phyloP scores from a whole-genome alignment of 108 stramenopile genomes.

The Cyclotella baltica region DNA sequence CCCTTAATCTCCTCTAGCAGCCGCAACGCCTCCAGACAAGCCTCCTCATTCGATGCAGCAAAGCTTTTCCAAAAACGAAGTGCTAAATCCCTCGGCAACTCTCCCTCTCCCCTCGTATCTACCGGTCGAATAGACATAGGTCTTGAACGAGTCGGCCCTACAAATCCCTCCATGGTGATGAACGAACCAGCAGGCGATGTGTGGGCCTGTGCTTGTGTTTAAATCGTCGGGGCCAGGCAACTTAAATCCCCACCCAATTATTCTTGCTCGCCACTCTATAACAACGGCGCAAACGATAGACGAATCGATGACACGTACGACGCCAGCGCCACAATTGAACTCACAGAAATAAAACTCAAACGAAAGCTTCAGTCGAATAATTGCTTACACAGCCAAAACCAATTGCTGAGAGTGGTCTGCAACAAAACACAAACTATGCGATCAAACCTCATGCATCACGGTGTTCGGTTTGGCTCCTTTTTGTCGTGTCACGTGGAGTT shows the following conservation, averaged over 20 bases:
- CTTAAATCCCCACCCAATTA: background rate
- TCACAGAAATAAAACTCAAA: constrained; percentile 9
- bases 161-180: background rate
- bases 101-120: too few relatives aligned
- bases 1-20: background rate
- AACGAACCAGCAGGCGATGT: background rate
- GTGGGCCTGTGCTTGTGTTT: background rate
- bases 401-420: constrained; percentile 16
- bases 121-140: too few relatives aligned
- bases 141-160: too few relatives aligned
- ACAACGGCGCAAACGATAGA: background rate
- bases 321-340: too few relatives aligned
- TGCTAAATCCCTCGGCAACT: too few relatives aligned
- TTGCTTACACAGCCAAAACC: background rate
- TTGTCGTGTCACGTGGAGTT: background rate
- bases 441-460: background rate
- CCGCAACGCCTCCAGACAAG: background rate
- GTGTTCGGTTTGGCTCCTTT: background rate
- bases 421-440: constrained; percentile 14
- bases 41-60: background rate
- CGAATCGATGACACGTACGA: background rate
- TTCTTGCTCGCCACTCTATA: constrained; percentile 8
- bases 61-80: background rate
- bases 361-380: constrained; percentile 1
- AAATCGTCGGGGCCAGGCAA: background rate